Percentiles rank a stretch among this genome's conserved stretches.
Conservation (phyloP, 2,329 filamentous ascomycete genomes). For the Penicillium sp. region DNA sequence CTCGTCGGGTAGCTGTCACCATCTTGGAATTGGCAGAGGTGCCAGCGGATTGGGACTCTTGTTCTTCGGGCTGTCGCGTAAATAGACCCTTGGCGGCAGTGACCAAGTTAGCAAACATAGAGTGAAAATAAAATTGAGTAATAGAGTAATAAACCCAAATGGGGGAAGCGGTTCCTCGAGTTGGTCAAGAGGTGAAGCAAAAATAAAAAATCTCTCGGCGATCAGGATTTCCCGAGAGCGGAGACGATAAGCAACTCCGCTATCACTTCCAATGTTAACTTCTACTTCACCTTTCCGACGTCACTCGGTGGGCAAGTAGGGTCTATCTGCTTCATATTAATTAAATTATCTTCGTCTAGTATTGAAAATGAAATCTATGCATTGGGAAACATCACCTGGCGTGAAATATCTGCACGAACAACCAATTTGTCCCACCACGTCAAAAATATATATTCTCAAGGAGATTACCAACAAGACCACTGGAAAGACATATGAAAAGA, state of each 20-base stretch:
- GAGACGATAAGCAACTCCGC: constrained; percentile 10
- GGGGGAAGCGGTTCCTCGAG: constrained; percentile 1
- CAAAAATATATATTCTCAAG: background rate
- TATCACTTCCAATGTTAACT: background rate
- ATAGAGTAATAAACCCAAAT: constrained; percentile 3
- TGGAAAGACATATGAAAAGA: too few relatives aligned
- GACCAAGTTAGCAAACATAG: constrained; percentile 38
- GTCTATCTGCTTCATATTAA: background rate
- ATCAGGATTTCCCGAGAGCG: constrained; percentile 19
- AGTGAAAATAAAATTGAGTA: constrained; percentile 10
- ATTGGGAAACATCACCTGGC: background rate
- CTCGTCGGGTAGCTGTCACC: constrained; percentile 29
- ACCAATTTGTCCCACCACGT: too few relatives aligned
- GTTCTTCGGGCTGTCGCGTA: constrained; percentile 23
- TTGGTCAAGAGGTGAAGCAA: constrained; percentile 9
- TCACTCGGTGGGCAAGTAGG: background rate
- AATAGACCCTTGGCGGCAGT: constrained; percentile 38
- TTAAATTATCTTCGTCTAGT: background rate
- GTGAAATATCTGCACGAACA: background rate
- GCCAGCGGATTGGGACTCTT: constrained; percentile 7
- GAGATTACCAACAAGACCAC: too few relatives aligned
- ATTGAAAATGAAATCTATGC: background rate
- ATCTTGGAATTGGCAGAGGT: constrained; percentile 24
- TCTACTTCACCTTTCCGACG: background rate
- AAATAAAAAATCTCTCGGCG: constrained; percentile 22